phyloP scores from a whole-genome alignment of 495 filamentous ascomycete species.

The Ramalina intermedia region DNA sequence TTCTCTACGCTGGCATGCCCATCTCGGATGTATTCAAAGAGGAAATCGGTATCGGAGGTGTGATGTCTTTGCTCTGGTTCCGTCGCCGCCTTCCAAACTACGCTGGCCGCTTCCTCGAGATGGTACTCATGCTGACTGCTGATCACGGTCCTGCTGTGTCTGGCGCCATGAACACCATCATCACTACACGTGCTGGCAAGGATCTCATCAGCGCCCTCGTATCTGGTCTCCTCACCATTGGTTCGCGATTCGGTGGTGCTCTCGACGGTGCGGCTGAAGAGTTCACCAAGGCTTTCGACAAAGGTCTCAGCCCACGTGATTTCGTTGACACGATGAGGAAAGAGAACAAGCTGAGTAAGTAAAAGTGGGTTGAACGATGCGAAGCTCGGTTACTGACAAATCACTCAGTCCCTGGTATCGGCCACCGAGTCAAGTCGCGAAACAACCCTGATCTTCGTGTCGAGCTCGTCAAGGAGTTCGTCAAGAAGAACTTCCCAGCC shows the following conservation, averaged over 20 bases:
- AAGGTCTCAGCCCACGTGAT: slow-evolving; percentile 93
- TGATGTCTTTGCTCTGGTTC: slow-evolving; percentile 99
- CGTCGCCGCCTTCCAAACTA: slow-evolving; percentile 91
- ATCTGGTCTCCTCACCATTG: slow-evolving; percentile 92
- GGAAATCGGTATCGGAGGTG: slow-evolving; percentile 97
- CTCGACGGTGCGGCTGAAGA: slow-evolving; percentile 96
- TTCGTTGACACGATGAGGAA: slow-evolving; percentile 98
- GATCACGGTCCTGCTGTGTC: slow-evolving; percentile 98
- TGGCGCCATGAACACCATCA: slow-evolving; percentile 99
- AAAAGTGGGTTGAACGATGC: not conserved
- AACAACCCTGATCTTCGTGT: slow-evolving; percentile 99
- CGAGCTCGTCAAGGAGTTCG: slow-evolving; percentile 97
- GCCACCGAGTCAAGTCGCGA: slow-evolving; percentile 96
- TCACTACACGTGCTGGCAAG: slow-evolving; percentile 97
- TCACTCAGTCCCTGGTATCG: slow-evolving; percentile 74
- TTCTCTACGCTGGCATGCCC: slow-evolving; percentile 96
- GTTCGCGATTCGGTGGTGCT: slow-evolving; percentile 95
- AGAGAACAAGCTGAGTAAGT: slow-evolving; percentile 94
- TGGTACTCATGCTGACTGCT: slow-evolving; percentile 99
- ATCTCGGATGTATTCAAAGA: slow-evolving; percentile 98
- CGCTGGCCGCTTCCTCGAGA: slow-evolving; percentile 97
- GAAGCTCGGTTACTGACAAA: slow-evolving; percentile 7
- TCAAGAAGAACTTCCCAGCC: slow-evolving; percentile 89
- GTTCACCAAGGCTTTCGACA: slow-evolving; percentile 95
- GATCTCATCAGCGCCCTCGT: slow-evolving; percentile 93